Conservation (phyloP, 805 yeast genomes). For the Candida fluviatilis region DNA sequence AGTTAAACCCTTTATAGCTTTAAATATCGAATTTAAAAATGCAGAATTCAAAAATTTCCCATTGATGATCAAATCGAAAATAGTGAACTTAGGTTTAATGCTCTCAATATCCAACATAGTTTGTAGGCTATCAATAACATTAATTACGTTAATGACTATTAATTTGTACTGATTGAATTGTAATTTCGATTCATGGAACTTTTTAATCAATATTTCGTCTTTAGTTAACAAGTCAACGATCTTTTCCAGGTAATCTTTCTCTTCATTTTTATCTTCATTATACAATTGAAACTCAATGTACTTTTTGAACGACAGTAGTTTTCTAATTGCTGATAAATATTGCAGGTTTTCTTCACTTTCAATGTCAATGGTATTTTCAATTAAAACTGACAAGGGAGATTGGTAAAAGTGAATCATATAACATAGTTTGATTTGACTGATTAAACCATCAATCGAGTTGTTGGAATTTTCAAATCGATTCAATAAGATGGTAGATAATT, state of each 20-base stretch:
- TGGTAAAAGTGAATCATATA: conserved; percentile 40
- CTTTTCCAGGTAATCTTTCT: conserved; percentile 1
- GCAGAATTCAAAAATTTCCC: conserved; percentile 24
- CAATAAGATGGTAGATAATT: conserved; percentile 22
- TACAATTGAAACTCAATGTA: conserved; percentile 22
- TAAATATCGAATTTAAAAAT: conserved; percentile 19
- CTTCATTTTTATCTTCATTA: conserved; percentile 6
- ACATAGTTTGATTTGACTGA: conserved; percentile 32
- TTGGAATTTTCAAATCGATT: conserved; percentile 34
- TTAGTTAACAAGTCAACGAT: conserved; percentile 6
- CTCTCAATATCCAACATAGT: conserved; percentile 1
- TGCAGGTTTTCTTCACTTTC: conserved; percentile 7
- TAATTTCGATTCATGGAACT: conserved; percentile 12
- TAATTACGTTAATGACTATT: conserved; percentile 21
- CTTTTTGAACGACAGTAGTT: conserved; percentile 34
- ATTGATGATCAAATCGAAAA: conserved; percentile 28
- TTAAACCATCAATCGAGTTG: conserved; percentile 37
- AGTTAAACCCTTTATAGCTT: conserved; percentile 6
- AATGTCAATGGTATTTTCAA: conserved; percentile 8
- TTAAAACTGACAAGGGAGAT: conserved; percentile 27
- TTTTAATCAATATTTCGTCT: conserved; percentile 8
- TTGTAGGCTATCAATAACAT: conserved; percentile 19
- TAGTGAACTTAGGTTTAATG: conserved; percentile 23
- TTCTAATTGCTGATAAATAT: conserved; percentile 23
- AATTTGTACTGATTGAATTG: conserved; percentile 22